phyloP scores from a whole-genome alignment of 2,329 filamentous ascomycete species.

The Fusarium heterosporum region DNA sequence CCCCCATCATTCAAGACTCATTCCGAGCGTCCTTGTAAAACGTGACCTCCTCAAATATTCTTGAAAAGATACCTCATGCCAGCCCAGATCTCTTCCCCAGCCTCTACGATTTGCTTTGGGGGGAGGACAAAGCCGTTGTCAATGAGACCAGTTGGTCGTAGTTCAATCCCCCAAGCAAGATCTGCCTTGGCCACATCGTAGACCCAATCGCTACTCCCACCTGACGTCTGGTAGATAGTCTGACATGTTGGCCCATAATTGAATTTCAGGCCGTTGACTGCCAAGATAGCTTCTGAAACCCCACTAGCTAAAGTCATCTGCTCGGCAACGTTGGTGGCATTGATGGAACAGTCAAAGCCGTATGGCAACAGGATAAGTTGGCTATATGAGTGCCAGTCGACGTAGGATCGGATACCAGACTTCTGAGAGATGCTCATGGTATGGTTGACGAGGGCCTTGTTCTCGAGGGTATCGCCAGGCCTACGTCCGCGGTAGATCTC shows the following conservation, averaged over 20 bases:
- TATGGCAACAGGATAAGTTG: slow-evolving; percentile 69
- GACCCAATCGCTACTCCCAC: slow-evolving; percentile 60
- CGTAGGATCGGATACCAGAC: slow-evolving; percentile 67
- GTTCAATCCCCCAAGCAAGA: slow-evolving; percentile 56
- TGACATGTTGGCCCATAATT: slow-evolving; percentile 65
- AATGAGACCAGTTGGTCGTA: slow-evolving; percentile 50
- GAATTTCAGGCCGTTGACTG: slow-evolving; percentile 55
- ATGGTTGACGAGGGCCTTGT: slow-evolving; percentile 56
- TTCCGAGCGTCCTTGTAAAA: rapidly evolving
- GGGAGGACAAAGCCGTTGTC: slow-evolving; percentile 34
- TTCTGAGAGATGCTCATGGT: slow-evolving; percentile 51
- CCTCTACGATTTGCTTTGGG: slow-evolving; percentile 54
- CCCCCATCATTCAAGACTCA: rapidly evolving
- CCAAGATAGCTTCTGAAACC: slow-evolving; percentile 62
- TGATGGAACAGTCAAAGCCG: slow-evolving; percentile 67
- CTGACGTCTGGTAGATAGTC: slow-evolving; percentile 70
- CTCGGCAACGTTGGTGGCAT: slow-evolving; percentile 59
- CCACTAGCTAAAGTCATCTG: slow-evolving; percentile 62
- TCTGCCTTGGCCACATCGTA: slow-evolving; percentile 57
- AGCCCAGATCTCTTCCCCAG: slow-evolving; percentile 58
- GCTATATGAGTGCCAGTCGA: slow-evolving; percentile 74
- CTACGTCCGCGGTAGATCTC: slow-evolving; percentile 61
- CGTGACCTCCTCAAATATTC: background rate
- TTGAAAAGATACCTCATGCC: slow-evolving; percentile 56
- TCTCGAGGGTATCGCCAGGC: slow-evolving; percentile 63